These are phyloP conservation scores for Rheum nobile DNA, from an alignment of 148 eudicot genomes.

Conservation along the genomic window DNA sequence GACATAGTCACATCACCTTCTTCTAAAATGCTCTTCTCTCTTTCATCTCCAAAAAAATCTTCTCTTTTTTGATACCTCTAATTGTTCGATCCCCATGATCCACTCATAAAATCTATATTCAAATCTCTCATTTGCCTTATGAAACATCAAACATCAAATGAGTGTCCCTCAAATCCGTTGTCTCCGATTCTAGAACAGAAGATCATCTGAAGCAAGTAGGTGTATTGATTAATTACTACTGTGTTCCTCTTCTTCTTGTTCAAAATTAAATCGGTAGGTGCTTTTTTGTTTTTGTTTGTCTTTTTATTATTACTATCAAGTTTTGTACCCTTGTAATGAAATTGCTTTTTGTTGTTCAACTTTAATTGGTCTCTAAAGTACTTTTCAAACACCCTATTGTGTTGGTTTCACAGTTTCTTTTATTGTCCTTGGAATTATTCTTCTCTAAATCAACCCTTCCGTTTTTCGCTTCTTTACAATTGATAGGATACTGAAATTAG, in stretches of 20 bases:
- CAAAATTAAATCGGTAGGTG: not conserved
- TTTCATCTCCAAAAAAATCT: not conserved
- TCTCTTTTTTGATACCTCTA: not conserved
- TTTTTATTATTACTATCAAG: not conserved
- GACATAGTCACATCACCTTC: not conserved
- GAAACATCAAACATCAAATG: not conserved
- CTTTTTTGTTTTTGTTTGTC: not conserved
- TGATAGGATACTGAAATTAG: too few relatives aligned
- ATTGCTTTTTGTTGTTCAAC: not conserved
- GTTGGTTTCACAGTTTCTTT: not conserved
- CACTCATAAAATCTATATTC: not conserved
- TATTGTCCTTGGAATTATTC: not conserved
- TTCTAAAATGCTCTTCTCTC: not conserved
- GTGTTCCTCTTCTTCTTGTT: not conserved
- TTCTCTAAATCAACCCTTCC: not conserved
- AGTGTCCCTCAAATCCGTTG: not conserved
- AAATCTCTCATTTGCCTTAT: not conserved
- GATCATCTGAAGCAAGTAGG: not conserved
- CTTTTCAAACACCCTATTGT: constrained; percentile 2
- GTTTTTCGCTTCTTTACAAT: not conserved
- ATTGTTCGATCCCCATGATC: not conserved
- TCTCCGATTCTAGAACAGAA: not conserved
- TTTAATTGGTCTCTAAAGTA: not conserved
- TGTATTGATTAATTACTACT: not conserved
- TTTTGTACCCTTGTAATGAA: not conserved